Base-by-base conservation (phyloP, 306 rosid species). In the Phaseolus lunatus region DNA sequence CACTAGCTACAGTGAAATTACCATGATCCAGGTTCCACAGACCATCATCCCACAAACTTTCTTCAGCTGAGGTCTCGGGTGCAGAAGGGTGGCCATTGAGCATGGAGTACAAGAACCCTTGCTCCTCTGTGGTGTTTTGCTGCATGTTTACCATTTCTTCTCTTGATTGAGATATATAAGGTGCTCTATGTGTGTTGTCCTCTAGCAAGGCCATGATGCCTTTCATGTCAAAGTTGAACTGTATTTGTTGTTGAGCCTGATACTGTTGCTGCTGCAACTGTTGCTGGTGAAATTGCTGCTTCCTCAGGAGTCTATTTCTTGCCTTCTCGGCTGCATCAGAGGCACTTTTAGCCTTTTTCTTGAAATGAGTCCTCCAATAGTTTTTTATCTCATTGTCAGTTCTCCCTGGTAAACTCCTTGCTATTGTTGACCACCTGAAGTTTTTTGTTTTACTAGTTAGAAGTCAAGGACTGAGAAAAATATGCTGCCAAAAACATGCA, bases 371-470 rank as follows among this genome's bases (percentile, higher is more conserved):
- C 76, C 97, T 83, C 97, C 98, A 94, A 33, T 92, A 91, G 54
- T 94, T 94, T 81, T 94, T 94, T 76, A 94, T 94, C 81, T 94
- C 97, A 50, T 94, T 94, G 72, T 94, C 98, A 0, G 98, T 94
- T 80, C 98, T 91, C 75, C 98, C 98, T 4, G 98, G 98, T 71
- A 94, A 84, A 78, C 94, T 90, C 75, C 97, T 65, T 14, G 98
- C 98, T 78, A 94, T 94, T n/a, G 97, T 94, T 22, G 98, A 94
- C 98, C 98, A 91, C 82, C 98, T 93, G 53, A 76, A 58, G 3
- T 39, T 19, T 63, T 41, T 35, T 2, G 65, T 39, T 37, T 37
- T 9, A 9, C 13, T 9, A 2, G 10, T 9, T 41, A 53, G 39
- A 5, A 48, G 61, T 49, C 10, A 72, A 43, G 66, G 7, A 18